These are phyloP conservation scores for Lentinula sp. DNA, from an alignment of 768 basidiomycete genomes.

Conservation along the genomic window DNA sequence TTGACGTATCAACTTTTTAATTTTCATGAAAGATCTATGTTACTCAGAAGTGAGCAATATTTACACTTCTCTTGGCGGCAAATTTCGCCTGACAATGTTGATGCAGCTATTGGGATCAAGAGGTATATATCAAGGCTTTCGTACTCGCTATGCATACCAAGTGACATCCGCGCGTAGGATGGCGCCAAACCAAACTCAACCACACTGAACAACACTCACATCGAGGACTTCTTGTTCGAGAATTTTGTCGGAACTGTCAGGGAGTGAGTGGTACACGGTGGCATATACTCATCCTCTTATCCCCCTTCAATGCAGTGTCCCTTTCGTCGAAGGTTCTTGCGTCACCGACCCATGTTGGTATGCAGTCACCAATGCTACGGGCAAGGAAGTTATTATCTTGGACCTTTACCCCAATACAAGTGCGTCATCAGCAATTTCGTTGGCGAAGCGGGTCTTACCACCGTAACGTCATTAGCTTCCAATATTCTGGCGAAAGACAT, in stretches of 20 bases:
- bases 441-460: neutral
- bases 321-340: slow-evolving; percentile 55
- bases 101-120: slow-evolving; percentile 60
- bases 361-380: slow-evolving; percentile 44
- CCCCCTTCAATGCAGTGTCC: slow-evolving; percentile 18
- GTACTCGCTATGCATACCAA: neutral
- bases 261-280: slow-evolving; percentile 22
- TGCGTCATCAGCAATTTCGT: slow-evolving; percentile 16
- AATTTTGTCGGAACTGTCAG: slow-evolving; percentile 46
- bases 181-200: slow-evolving; percentile 33
- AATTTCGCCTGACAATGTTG: neutral
- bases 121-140: slow-evolving; percentile 27
- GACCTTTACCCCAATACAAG: slow-evolving; percentile 54
- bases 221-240: slow-evolving; percentile 50
- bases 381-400: slow-evolving; percentile 53
- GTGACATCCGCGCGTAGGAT: neutral
- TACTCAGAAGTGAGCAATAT: slow-evolving; percentile 51
- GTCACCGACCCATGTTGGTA: slow-evolving; percentile 58
- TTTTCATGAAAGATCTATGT: slow-evolving; percentile 43
- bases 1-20: neutral
- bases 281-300: slow-evolving; percentile 7
- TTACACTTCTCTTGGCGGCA: neutral
- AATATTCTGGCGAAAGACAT: slow-evolving; percentile 47
- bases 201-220: slow-evolving; percentile 44
- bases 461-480: neutral